Evolutionary conservation across 1,284 basidiomycete genomes (phyloP), one percentile per base, ranked within the genome.

Genomic region (Tausonia pullulans): DNA sequence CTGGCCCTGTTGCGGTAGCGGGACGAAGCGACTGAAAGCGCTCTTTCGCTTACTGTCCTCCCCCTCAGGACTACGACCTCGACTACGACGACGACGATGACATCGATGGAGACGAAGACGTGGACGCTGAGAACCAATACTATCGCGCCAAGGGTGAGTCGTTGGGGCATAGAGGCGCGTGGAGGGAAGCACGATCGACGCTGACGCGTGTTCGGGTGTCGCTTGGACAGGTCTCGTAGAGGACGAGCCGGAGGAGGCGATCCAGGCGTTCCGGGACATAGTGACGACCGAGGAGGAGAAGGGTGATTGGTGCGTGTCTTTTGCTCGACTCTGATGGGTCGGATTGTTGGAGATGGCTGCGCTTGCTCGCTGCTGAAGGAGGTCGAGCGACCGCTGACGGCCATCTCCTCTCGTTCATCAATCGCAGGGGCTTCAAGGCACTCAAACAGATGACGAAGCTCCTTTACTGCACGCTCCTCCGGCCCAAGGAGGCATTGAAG

Each of bases 71-170:
- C 74, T 97, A 97, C 77, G 91, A 86, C 71, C 98, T 98, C 75
- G 92, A 96, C 76, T 99, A 97, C 75, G 94, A 92, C 58, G 93
- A 93, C 74, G 81, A 81, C 60, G 87, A 86, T 67, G 90, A 88
- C 49, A 89, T 82, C 27, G 55, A 57, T n/a, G 54, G 4, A 3
- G 87, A 86, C 27, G 75, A 74, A 71, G 88, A 84, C 66, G 89
- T 87, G n/a, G 94, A 97, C 75, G 85, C 97, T 56, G 96, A 99
- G 80, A 99, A 99, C 74, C 85, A 93, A 82, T 99, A 99, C 78
- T 98, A 98, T 77, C 88, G 87, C 61, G 96, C 96, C 10, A 99
- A 98, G 76, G 85, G 91, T 95, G 70, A 67, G 85, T 74, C 49
- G 27, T 14, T 49, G 9, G 48, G 14, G 9, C 48, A 9, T 14